A percentile compares a stretch with the other conserved stretches of the same genome.
phyloP scores from a whole-genome alignment of 805 yeast genomes.

The Yueomyces sinensis region DNA sequence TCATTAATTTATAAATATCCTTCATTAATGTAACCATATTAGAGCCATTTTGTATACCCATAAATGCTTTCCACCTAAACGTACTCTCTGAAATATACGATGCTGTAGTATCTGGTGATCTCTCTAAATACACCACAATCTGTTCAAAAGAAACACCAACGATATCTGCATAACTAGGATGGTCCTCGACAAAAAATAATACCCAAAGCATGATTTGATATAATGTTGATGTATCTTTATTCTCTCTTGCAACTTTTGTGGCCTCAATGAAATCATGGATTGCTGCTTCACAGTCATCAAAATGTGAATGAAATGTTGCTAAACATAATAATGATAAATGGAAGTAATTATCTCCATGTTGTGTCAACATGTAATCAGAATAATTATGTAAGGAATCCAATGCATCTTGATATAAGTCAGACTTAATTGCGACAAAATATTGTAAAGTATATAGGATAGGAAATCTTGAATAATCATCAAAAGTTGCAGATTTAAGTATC shows the following conservation, averaged over 20 bases:
- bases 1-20: constrained; percentile 3
- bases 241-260: constrained; percentile 75
- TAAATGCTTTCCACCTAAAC: constrained; percentile 47
- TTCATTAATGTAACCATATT: neutral
- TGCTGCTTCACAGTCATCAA: constrained; percentile 56
- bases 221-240: constrained; percentile 59
- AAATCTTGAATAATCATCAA: constrained; percentile 14
- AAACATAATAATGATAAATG: constrained; percentile 66
- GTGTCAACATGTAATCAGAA: constrained; percentile 66
- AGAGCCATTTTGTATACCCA: neutral
- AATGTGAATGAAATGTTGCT: constrained; percentile 59
- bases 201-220: constrained; percentile 66
- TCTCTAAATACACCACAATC: constrained; percentile 40
- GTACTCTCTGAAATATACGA: constrained; percentile 35
- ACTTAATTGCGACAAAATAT: constrained; percentile 9
- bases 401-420: constrained; percentile 22
- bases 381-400: constrained; percentile 42
- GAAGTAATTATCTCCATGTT: constrained; percentile 47
- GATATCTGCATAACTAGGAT: constrained; percentile 43
- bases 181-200: constrained; percentile 50
- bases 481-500: constrained; percentile 3
- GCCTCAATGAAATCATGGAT: constrained; percentile 76
- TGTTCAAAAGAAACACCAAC: constrained; percentile 51
- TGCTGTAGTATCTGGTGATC: constrained; percentile 18
- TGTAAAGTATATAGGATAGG: constrained; percentile 15